phyloP scores from a whole-genome alignment of 176 grass and related monocot genomes.

The Eleusine indica region DNA sequence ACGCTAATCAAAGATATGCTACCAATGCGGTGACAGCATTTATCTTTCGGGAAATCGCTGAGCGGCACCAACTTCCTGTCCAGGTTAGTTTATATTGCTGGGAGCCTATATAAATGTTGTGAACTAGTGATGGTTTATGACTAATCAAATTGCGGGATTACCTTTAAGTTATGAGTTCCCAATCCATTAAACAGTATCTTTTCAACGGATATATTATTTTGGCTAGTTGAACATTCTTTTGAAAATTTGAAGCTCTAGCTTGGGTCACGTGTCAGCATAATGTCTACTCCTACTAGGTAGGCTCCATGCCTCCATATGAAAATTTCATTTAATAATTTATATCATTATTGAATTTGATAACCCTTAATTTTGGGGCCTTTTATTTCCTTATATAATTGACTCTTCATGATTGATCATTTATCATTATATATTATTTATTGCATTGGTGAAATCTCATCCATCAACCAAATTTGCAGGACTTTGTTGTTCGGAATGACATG shows the following conservation, averaged over 20 bases:
- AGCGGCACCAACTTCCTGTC: slow-evolving; percentile 71
- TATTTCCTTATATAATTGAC: neutral
- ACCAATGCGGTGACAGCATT: slow-evolving; percentile 90
- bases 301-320: neutral
- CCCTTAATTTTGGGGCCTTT: neutral
- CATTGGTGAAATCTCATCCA: slow-evolving; percentile 6
- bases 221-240: neutral
- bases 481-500: slow-evolving; percentile 96
- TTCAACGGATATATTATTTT: neutral
- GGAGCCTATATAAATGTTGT: neutral
- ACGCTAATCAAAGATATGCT: slow-evolving; percentile 96
- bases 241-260: neutral
- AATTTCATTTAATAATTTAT: neutral
- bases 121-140: neutral
- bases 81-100: slow-evolving; percentile 60
- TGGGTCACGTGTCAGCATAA: too few species aligned
- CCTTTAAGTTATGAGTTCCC: neutral
- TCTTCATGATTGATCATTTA: neutral
- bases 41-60: slow-evolving; percentile 89
- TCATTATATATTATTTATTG: neutral
- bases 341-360: neutral
- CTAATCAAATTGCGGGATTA: neutral
- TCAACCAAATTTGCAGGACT: slow-evolving; percentile 63
- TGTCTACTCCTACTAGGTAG: neutral
- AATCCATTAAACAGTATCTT: neutral